These are phyloP conservation scores for Termitomyces sp. DNA, from an alignment of 768 basidiomycete genomes.

Conservation along the genomic window DNA sequence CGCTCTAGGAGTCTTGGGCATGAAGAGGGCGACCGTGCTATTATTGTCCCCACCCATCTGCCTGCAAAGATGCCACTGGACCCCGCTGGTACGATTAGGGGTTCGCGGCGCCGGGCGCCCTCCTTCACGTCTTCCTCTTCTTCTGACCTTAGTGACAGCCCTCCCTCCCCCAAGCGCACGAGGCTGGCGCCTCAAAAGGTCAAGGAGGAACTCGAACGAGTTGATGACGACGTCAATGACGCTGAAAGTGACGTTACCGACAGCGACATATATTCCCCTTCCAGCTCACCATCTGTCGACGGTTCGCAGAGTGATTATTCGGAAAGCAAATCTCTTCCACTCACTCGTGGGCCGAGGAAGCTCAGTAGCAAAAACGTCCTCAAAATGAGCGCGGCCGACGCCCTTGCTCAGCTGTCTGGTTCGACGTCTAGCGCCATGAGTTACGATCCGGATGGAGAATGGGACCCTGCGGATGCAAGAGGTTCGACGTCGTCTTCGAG, in stretches of 20 bases:
- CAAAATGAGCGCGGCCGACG: slow-evolving; percentile 18
- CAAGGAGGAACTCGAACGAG: neutral
- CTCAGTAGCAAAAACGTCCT: slow-evolving; percentile 5
- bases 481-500: slow-evolving; percentile 3
- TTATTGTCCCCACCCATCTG: neutral
- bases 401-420: slow-evolving; percentile 16
- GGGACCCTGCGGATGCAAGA: neutral
- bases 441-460: slow-evolving; percentile 3
- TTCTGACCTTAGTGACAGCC: slow-evolving; percentile 1
- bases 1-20: slow-evolving; percentile 4
- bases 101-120: slow-evolving; percentile 8
- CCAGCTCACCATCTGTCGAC: slow-evolving; percentile 16
- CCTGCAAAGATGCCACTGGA: neutral
- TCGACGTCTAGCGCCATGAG: slow-evolving; percentile 3
- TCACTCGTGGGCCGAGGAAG: slow-evolving; percentile 4
- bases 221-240: slow-evolving; percentile 5
- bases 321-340: slow-evolving; percentile 1
- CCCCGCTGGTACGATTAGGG: neutral
- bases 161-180: slow-evolving; percentile 8
- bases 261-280: slow-evolving; percentile 18
- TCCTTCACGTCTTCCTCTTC: slow-evolving; percentile 14
- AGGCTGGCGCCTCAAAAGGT: slow-evolving; percentile 1
- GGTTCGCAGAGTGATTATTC: slow-evolving; percentile 16
- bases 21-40: neutral
- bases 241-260: slow-evolving; percentile 14